Base-by-base conservation (phyloP, 352 stramenopile genomes). In the Phytopythium cucurbitacearum region DNA sequence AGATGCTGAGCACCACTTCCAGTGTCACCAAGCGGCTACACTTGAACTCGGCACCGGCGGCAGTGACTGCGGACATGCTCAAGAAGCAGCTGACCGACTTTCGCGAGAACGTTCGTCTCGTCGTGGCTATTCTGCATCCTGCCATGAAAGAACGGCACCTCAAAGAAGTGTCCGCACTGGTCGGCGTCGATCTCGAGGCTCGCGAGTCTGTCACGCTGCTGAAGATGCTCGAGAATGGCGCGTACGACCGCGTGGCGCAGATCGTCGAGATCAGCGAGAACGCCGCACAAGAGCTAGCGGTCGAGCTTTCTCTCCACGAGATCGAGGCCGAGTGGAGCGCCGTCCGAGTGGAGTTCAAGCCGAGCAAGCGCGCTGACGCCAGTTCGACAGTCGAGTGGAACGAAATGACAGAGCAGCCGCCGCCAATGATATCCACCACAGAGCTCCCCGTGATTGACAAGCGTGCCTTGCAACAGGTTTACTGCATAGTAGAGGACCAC, bases 71-170 rank as follows among this genome's bases (percentile, higher is more conserved):
- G 0, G 82, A 93, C 44, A 65, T 85, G 42, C 59, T 91, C 16
- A 83, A 85, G 43, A 93, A 93, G 54, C 83, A 91, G 51, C 85
- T 93, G 62, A 69, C 59, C 0, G 82, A 92, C 42, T 93, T 93
- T 39, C 64, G 74, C 4, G 80, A 89, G 43, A 83, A 85, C 11
- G 61, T 80, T 7, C 69, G 75, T 0, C 57, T 93, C 4, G 83
- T 90, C 4, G 67, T 71, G 1, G 77, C 81, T 2, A 84, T 93
- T 48, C 48, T 84, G 37, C 84, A 93, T 43, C 74, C 72, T 35
- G 70, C 65, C 1, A 80, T 93, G 51, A 75, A 90, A 41, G 70
- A 85, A 3, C 63, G 83, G 1, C 80, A 93, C 33, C 60, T 81
- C 40, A 81, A 79, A 12, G 74, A 81, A 9, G 67, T 91, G 3